phyloP scores from a whole-genome alignment of 1,284 basidiomycete genomes.

The Marasmius sp. region DNA sequence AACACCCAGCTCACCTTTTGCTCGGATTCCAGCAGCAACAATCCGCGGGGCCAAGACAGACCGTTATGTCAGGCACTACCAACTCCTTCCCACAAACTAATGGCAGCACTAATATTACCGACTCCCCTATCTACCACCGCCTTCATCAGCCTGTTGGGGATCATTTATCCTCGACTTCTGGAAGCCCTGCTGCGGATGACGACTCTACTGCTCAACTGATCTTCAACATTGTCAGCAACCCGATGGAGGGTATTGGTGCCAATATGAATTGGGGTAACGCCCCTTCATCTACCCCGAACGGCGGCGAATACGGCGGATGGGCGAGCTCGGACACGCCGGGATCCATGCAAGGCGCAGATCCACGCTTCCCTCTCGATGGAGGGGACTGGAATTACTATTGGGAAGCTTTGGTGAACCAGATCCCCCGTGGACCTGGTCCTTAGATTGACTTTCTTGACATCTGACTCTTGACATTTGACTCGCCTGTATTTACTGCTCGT shows the following conservation, averaged over 20 bases:
- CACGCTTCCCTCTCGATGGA: slow-evolving; percentile 52
- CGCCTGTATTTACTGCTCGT: not conserved
- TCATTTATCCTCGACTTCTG: slow-evolving; percentile 54
- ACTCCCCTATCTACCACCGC: slow-evolving; percentile 60
- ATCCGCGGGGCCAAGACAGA: slow-evolving; percentile 24
- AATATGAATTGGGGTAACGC: slow-evolving; percentile 57
- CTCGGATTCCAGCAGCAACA: slow-evolving; percentile 46
- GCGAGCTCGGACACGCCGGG: slow-evolving; percentile 29
- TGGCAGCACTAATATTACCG: slow-evolving; percentile 35
- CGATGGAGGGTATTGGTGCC: slow-evolving; percentile 48
- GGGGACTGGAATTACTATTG: slow-evolving; percentile 82
- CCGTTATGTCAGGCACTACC: slow-evolving; percentile 25
- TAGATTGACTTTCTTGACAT: not conserved
- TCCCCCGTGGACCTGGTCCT: slow-evolving; percentile 36
- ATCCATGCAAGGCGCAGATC: slow-evolving; percentile 36
- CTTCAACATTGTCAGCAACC: slow-evolving; percentile 69
- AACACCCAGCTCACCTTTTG: slow-evolving; percentile 49
- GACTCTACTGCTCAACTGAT: slow-evolving; percentile 73
- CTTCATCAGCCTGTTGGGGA: slow-evolving; percentile 53
- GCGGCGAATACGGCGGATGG: slow-evolving; percentile 26
- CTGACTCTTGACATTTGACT: not conserved
- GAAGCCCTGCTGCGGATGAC: slow-evolving; percentile 71
- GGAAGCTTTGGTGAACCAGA: slow-evolving; percentile 77
- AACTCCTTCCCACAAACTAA: slow-evolving; percentile 28
- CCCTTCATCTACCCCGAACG: not conserved